These are phyloP conservation scores for Mucor irregularis DNA, from an alignment of 371 early-diverging fungal species.

Conservation along the genomic window DNA sequence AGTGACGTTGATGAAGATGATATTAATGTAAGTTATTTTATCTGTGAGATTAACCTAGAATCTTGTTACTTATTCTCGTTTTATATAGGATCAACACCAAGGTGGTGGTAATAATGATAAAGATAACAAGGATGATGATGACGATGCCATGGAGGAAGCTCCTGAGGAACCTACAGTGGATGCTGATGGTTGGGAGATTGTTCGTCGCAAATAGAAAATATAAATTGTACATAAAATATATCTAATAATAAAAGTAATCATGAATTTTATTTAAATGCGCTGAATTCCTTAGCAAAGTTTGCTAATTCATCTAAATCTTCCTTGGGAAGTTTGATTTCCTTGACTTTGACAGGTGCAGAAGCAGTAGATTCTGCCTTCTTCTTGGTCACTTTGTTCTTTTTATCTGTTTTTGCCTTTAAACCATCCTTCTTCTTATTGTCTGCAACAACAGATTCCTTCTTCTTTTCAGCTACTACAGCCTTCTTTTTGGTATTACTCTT, in stretches of 20 bases:
- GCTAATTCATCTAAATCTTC: constrained; percentile 29
- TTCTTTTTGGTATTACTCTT: constrained; percentile 8
- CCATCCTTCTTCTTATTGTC: constrained; percentile 5
- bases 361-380: constrained; percentile 11
- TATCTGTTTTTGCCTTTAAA: constrained; percentile 12
- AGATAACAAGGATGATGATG: constrained; percentile 35
- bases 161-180: constrained; percentile 44
- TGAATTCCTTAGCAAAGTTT: constrained; percentile 28
- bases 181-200: constrained; percentile 57
- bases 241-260: background rate
- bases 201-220: constrained; percentile 28
- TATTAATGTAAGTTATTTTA: background rate
- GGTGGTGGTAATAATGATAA: no score
- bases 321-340: constrained; percentile 20
- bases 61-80: background rate
- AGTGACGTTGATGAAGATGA: constrained; percentile 19
- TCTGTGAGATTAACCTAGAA: background rate
- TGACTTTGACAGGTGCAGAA: background rate
- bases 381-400: constrained; percentile 11
- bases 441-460: background rate
- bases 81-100: background rate
- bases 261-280: constrained; percentile 11
- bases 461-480: background rate
- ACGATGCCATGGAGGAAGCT: constrained; percentile 44
- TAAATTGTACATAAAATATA: background rate